Evolutionary conservation across 2,329 filamentous ascomycete genomes (phyloP).

Genomic region (Cladosporium sphaerospermum): DNA sequence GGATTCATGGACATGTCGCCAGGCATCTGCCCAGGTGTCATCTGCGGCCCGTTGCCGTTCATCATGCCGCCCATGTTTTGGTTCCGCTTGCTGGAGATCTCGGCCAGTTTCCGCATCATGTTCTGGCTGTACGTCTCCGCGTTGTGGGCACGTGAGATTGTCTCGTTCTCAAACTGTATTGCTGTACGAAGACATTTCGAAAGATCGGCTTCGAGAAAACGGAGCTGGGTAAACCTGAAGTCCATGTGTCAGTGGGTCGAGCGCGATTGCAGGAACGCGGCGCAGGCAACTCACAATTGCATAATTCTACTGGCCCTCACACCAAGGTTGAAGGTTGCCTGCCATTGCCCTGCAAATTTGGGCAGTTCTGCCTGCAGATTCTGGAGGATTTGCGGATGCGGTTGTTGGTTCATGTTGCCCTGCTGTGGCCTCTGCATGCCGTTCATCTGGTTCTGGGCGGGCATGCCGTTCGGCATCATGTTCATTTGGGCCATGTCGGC

Average conservation of each 20-base stretch:
- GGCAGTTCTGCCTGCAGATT: constrained; percentile 18
- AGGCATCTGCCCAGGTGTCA: constrained; percentile 12
- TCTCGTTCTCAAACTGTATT: constrained; percentile 21
- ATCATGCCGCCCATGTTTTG: constrained; percentile 14
- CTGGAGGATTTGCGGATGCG: constrained; percentile 21
- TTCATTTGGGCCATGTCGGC: constrained; percentile 11
- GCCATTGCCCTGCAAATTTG: constrained; percentile 25
- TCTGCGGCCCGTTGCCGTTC: constrained; percentile 8
- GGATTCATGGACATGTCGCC: constrained; percentile 14
- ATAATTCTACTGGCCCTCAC: constrained; percentile 26
- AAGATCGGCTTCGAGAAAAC: constrained; percentile 18
- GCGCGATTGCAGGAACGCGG: neutral
- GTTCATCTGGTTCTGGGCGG: constrained; percentile 15
- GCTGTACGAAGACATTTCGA: constrained; percentile 23
- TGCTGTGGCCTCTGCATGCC: constrained; percentile 25
- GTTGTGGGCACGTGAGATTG: constrained; percentile 19
- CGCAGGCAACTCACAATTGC: constrained; percentile 26
- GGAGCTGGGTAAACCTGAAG: constrained; percentile 19
- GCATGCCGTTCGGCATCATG: constrained; percentile 16
- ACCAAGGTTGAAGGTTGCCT: constrained; percentile 25
- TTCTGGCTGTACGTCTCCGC: constrained; percentile 23
- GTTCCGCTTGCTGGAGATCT: constrained; percentile 21
- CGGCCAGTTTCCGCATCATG: constrained; percentile 23
- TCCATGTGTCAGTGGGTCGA: neutral
- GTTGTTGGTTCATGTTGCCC: constrained; percentile 20